Evolutionary conservation across 2,329 filamentous ascomycete genomes (phyloP), one percentile per base, ranked within the genome.

Genomic region (Pseudogymnoascus sp.): DNA sequence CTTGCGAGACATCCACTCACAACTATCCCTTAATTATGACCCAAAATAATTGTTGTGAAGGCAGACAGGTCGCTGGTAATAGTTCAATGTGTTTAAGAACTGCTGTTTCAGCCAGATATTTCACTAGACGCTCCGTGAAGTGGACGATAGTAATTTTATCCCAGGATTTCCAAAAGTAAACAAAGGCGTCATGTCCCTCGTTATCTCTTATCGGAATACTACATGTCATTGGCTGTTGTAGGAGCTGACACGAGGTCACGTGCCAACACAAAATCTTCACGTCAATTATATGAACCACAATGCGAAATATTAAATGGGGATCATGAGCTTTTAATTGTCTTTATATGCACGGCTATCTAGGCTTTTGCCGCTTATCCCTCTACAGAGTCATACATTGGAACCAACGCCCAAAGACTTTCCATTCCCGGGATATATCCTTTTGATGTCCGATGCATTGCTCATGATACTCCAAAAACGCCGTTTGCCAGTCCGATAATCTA

Each of bases 401-500:
- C 34, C 59, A 60, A 60, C 59, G n/a, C 47, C 47, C 26, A 31
- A 57, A 57, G 34, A 6, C 59, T 37, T 39, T 60, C 59, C 59
- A 40, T 60, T 60, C 31, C 59, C 18, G 62, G 47, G 62, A 26
- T 70, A 70, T 68, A 71, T 47, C 51, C 67, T 63, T 64, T 42
- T 42, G 6, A 29, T 51, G 37, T 64, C 63, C 61, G 36, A 45
- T 64, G 39, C 57, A 61, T 60, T 23, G 65, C 69, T 71, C 71
- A 72, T 69, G 69, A 67, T 70, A 68, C 68, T 70, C 69, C 70
- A 65, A 57, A 65, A 65, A 70, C 68, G 63, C 71, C 63, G 14
- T 54, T 67, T 62, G 64, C 65, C 40, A 40, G 16, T 67, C 42
- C n/a, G 29, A 59, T 57, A 40, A 11, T 78, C 79, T 95, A 97